A percentile compares a stretch with the other conserved stretches of the same genome.
Conservation (phyloP, 108 stramenopile species). For the Parietichytrium sp. region DNA sequence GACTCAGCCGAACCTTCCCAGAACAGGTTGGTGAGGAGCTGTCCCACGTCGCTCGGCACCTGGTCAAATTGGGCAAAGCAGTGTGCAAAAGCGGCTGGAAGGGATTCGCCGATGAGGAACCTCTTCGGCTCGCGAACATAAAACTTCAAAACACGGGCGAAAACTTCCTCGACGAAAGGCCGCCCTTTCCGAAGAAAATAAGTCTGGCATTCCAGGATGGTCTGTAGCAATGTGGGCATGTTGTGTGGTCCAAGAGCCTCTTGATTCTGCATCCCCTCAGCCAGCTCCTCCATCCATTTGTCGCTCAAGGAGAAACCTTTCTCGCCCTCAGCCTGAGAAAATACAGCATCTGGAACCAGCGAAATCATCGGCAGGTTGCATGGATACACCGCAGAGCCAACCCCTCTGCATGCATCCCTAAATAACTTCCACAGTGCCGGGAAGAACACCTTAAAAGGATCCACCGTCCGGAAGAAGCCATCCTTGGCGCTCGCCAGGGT, state of each 20-base stretch:
- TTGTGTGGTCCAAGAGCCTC: constrained; percentile 15
- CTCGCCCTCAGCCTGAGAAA: not conserved
- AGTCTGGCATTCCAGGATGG: not conserved
- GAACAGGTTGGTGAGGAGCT: too few relatives aligned
- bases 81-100: too few relatives aligned
- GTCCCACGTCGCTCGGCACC: too few relatives aligned
- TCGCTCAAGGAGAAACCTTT: not conserved
- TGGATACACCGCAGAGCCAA: not conserved
- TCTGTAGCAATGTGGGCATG: not conserved
- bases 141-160: too few relatives aligned
- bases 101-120: too few relatives aligned
- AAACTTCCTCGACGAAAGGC: too few relatives aligned
- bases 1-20: too few relatives aligned
- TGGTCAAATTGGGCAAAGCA: too few relatives aligned
- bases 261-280: not conserved
- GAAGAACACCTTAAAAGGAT: not conserved
- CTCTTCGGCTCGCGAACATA: too few relatives aligned
- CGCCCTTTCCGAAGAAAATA: not conserved
- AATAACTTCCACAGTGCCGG: not conserved
- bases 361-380: not conserved
- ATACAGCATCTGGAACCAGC: not conserved
- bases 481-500: not conserved
- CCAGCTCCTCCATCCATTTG: not conserved
- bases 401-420: not conserved
- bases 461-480: not conserved